A percentile compares a stretch with the other conserved stretches of the same genome.
phyloP scores from a whole-genome alignment of 306 rosid species.

The Citrullus amarus region DNA sequence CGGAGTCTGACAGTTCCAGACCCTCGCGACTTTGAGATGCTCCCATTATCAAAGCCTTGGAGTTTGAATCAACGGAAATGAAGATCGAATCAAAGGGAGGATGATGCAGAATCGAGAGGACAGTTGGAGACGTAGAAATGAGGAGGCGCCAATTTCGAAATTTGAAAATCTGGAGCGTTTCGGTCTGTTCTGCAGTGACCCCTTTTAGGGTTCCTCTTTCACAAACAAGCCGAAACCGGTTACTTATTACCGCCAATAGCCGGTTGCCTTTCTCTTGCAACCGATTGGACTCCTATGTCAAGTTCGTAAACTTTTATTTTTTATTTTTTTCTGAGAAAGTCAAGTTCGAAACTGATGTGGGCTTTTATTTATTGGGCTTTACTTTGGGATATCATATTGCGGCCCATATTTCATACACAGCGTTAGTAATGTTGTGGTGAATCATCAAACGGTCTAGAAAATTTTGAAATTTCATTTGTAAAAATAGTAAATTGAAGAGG shows the following conservation, averaged over 20 bases:
- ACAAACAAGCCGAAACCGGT: background rate
- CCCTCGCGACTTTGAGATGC: slow-evolving; percentile 58
- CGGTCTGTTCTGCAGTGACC: background rate
- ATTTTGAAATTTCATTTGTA: too few relatives aligned
- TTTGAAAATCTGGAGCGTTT: slow-evolving; percentile 36
- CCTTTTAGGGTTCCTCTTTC: slow-evolving; percentile 5
- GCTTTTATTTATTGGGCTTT: background rate
- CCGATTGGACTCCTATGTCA: slow-evolving; percentile 11
- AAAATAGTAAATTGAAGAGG: too few relatives aligned
- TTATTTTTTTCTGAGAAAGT: too few relatives aligned
- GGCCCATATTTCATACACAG: background rate
- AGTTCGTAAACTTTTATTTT: background rate
- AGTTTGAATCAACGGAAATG: background rate
- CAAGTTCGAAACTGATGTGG: background rate
- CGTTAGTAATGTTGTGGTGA: background rate
- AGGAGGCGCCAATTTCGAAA: slow-evolving; percentile 43
- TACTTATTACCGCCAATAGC: slow-evolving; percentile 5
- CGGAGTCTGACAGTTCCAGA: slow-evolving; percentile 46
- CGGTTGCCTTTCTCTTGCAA: background rate
- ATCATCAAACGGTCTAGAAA: too few relatives aligned
- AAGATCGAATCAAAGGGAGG: background rate
- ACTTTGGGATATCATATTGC: background rate
- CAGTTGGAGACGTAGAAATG: background rate
- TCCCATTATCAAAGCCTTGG: slow-evolving; percentile 39
- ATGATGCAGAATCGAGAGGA: background rate